These are phyloP conservation scores for Boletus coccyginus DNA, from an alignment of 768 basidiomycete genomes.

Conservation along the genomic window DNA sequence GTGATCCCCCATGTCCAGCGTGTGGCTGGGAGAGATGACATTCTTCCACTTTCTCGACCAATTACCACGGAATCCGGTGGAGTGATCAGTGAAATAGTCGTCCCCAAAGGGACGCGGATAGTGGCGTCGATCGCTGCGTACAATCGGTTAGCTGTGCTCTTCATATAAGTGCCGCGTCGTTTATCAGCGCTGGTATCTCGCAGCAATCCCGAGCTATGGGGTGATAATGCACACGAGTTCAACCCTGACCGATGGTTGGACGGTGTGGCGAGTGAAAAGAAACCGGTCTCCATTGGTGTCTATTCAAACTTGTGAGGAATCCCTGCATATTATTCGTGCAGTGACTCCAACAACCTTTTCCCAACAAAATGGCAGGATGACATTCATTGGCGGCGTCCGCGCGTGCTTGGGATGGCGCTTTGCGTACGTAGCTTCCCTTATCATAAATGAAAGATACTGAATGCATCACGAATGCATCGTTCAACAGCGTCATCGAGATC, in stretches of 20 bases:
- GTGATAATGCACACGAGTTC: constrained; percentile 30
- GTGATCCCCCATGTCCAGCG: constrained; percentile 54
- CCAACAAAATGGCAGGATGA: constrained; percentile 22
- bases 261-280: constrained; percentile 13
- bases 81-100: constrained; percentile 39
- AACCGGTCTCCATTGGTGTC: constrained; percentile 22
- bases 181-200: background rate
- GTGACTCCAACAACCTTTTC: background rate
- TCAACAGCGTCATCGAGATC: constrained; percentile 43
- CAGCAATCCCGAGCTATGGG: constrained; percentile 31
- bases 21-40: constrained; percentile 48
- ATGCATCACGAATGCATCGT: background rate
- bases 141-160: constrained; percentile 41
- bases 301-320: constrained; percentile 28
- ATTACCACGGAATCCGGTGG: constrained; percentile 46
- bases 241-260: constrained; percentile 31
- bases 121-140: constrained; percentile 54
- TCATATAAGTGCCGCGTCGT: too few species aligned
- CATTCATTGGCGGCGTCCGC: constrained; percentile 24
- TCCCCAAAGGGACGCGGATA: constrained; percentile 51
- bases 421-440: constrained; percentile 19
- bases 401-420: constrained; percentile 33
- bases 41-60: constrained; percentile 57
- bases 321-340: background rate
- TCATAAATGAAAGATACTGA: background rate